Evolutionary conservation across 2,329 filamentous ascomycete species (phyloP), one percentile per base, ranked within the genome.

Genomic region (Curvularia hawaiiensis): DNA sequence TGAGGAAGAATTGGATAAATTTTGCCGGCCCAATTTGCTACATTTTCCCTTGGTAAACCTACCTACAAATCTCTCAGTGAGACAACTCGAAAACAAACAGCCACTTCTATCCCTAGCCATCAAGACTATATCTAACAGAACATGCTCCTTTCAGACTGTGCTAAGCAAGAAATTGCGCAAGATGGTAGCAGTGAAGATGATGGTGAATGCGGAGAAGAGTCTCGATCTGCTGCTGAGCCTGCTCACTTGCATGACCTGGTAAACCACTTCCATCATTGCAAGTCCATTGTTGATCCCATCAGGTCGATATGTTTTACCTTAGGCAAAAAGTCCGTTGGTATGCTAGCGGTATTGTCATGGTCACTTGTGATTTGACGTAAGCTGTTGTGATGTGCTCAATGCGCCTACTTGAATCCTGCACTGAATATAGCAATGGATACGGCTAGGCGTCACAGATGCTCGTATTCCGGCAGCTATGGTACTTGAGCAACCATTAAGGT

Each of bases 181-280:
- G 35, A 50, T 47, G 14, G 33, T 74, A 7, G 64, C 64, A n/a
- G 30, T 54, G 5, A 62, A 54, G 44, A 57, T 71, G 2, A 16
- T 72, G 10, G 56, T 68, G 11, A 59, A 71, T 40, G 67, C 61
- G 12, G 65, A 70, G 28, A 60, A 61, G 22, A 70, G 56, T 57
- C 11, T 70, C 5, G 68, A 70, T 50, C 20, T 71, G 11, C 56
- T 72, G 10, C 41, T 62, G 14, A 61, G 58, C 41, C 18, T 72
- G 1, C 48, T 72, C 9, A 57, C 62, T 11, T 68, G 64, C 20
- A 65, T 62, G 35, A 39, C 60, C 28, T 72, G 70, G 66, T 65
- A 48, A 56, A 28, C 8, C 5, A 14, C 20, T 20, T 14, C 28
- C 3, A n/a, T 9, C 41, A 44, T 40, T 26, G 9, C 4, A 7